These are phyloP conservation scores for Saturnispora sanitii DNA, from an alignment of 805 yeast species.

Conservation along the genomic window DNA sequence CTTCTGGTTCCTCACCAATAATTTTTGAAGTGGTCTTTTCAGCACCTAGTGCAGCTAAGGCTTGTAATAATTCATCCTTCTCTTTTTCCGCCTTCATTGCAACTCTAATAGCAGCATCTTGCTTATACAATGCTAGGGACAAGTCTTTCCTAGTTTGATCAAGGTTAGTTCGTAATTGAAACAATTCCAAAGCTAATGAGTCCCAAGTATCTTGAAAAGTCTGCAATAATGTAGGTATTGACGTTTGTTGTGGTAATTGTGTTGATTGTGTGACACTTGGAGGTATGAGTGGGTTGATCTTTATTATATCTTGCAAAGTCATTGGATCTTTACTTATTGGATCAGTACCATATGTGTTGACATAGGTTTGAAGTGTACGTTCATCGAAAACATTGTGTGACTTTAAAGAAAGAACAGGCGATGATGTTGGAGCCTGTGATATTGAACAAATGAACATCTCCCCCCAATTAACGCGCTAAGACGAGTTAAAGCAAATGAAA, in stretches of 20 bases:
- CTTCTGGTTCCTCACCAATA: not conserved
- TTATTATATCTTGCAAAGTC: slow-evolving; percentile 46
- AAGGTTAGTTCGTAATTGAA: slow-evolving; percentile 64
- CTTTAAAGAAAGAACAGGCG: slow-evolving; percentile 68
- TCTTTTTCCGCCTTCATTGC: slow-evolving; percentile 69
- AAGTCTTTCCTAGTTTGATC: slow-evolving; percentile 58
- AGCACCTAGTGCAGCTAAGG: slow-evolving; percentile 46
- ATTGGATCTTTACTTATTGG: slow-evolving; percentile 66
- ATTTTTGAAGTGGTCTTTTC: too few relatives aligned
- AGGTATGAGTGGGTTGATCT: slow-evolving; percentile 17
- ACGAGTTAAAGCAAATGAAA: too few relatives aligned
- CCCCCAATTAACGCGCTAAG: not conserved
- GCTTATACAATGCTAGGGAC: slow-evolving; percentile 68
- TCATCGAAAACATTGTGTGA: slow-evolving; percentile 67
- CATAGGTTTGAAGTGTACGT: slow-evolving; percentile 47
- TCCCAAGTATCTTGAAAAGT: slow-evolving; percentile 88
- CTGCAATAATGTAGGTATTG: slow-evolving; percentile 70
- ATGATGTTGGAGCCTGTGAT: slow-evolving; percentile 63
- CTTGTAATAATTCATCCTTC: slow-evolving; percentile 61
- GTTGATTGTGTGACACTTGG: slow-evolving; percentile 12
- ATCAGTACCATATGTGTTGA: slow-evolving; percentile 58
- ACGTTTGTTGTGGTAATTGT: slow-evolving; percentile 29
- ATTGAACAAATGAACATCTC: slow-evolving; percentile 23
- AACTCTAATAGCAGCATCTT: slow-evolving; percentile 85
- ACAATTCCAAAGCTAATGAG: slow-evolving; percentile 70